Conservation (phyloP, 257 asterid species). For the Parsonsia alboflavescens region DNA sequence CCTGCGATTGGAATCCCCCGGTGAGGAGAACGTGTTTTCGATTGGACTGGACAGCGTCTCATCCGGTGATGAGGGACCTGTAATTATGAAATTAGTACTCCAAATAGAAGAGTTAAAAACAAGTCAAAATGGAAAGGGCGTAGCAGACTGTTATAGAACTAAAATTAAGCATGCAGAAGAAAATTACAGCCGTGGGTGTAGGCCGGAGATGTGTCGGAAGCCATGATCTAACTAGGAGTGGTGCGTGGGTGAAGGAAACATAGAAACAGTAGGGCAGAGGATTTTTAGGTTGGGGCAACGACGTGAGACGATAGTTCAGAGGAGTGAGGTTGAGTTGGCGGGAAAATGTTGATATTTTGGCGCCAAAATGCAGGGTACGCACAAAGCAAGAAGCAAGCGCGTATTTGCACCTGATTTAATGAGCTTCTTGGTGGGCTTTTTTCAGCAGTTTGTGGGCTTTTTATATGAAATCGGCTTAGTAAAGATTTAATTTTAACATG, state of each 20-base stretch:
- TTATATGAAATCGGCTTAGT: background rate
- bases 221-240: constrained; percentile 34
- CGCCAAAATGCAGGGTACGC: constrained; percentile 23
- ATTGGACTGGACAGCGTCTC: constrained; percentile 69
- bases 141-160: background rate
- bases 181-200: constrained; percentile 42
- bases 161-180: background rate
- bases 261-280: background rate
- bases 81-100: background rate
- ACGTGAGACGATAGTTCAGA: constrained; percentile 5
- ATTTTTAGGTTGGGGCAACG: background rate
- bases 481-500: background rate
- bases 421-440: background rate
- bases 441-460: background rate
- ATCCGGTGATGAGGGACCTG: constrained; percentile 78
- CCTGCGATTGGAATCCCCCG: constrained; percentile 50
- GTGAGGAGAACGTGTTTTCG: constrained; percentile 74
- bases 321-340: constrained; percentile 22
- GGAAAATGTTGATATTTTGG: constrained; percentile 24
- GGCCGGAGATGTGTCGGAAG: constrained; percentile 73
- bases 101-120: background rate
- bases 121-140: background rate
- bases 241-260: background rate
- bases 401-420: background rate
- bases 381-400: too few species aligned